A percentile compares a stretch with the other conserved stretches of the same genome.
These are phyloP conservation scores for Daldinia sp. DNA, from an alignment of 2,329 filamentous ascomycete genomes.

Conservation along the genomic window DNA sequence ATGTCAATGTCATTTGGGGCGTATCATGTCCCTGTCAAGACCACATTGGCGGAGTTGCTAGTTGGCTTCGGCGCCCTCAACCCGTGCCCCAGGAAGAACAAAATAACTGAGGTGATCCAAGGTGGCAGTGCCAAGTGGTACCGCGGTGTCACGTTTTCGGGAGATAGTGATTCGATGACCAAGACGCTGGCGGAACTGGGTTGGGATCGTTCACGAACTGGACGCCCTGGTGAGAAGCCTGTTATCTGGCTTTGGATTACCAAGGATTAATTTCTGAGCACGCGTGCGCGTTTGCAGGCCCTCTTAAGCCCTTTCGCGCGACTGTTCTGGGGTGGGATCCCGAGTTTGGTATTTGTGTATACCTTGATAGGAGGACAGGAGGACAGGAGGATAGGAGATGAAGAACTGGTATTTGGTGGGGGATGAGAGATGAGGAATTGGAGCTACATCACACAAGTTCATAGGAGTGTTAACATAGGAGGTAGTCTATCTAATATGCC, in stretches of 20 bases:
- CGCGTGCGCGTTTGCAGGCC: no score
- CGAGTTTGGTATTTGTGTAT: no score
- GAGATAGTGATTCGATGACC: slow-evolving; percentile 58
- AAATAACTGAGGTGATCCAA: slow-evolving; percentile 63
- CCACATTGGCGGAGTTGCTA: slow-evolving; percentile 65
- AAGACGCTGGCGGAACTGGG: slow-evolving; percentile 64
- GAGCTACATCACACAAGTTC: no score
- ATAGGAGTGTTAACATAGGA: no score
- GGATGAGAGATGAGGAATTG: no score
- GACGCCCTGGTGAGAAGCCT: slow-evolving; percentile 57
- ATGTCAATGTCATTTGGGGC: slow-evolving; percentile 57
- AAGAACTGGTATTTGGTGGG: no score
- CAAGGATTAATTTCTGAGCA: slow-evolving; percentile 53
- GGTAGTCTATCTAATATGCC: no score
- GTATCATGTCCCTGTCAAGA: slow-evolving; percentile 61
- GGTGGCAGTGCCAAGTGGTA: slow-evolving; percentile 67
- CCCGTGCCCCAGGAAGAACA: slow-evolving; percentile 59
- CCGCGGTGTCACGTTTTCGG: slow-evolving; percentile 60
- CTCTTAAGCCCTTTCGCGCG: no score
- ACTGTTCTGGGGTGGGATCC: no score
- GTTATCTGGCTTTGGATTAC: slow-evolving; percentile 69
- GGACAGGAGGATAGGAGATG: no score
- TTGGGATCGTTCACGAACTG: slow-evolving; percentile 63
- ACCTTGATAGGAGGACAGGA: no score
- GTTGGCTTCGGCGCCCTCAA: slow-evolving; percentile 66